Percentiles rank a stretch among this genome's conserved stretches.
These are phyloP conservation scores for Podila epicladia DNA, from an alignment of 192 early-diverging fungal species.

Conservation along the genomic window DNA sequence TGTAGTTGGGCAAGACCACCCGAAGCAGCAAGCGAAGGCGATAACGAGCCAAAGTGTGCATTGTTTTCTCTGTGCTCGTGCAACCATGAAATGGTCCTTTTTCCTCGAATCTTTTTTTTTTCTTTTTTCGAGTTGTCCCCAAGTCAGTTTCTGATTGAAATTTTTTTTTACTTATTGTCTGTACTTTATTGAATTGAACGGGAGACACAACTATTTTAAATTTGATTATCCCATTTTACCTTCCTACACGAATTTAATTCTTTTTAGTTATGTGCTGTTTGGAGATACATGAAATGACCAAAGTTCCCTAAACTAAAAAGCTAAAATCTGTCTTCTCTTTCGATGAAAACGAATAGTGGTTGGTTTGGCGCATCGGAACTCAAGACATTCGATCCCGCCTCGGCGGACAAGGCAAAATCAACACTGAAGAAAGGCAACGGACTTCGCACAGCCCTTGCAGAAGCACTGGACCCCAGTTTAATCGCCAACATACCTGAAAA, in stretches of 20 bases:
- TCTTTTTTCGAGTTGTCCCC: no score
- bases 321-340: background rate
- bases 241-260: background rate
- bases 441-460: slow-evolving; percentile 21
- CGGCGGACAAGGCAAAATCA: slow-evolving; percentile 34
- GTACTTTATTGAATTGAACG: no score
- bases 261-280: background rate
- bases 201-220: no score
- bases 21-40: background rate
- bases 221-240: background rate
- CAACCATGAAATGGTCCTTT: no score
- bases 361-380: slow-evolving; percentile 50
- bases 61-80: background rate
- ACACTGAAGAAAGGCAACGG: slow-evolving; percentile 30
- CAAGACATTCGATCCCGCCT: slow-evolving; percentile 38
- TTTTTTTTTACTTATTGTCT: no score
- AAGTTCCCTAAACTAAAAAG: background rate
- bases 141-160: no score
- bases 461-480: slow-evolving; percentile 30
- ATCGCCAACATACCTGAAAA: background rate
- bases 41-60: background rate
- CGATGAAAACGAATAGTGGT: slow-evolving; percentile 26
- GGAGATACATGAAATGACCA: background rate
- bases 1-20: background rate
- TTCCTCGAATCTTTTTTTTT: no score